Evolutionary conservation across 352 stramenopile species (phyloP).

Genomic region (Phytophthora tentaculata): DNA sequence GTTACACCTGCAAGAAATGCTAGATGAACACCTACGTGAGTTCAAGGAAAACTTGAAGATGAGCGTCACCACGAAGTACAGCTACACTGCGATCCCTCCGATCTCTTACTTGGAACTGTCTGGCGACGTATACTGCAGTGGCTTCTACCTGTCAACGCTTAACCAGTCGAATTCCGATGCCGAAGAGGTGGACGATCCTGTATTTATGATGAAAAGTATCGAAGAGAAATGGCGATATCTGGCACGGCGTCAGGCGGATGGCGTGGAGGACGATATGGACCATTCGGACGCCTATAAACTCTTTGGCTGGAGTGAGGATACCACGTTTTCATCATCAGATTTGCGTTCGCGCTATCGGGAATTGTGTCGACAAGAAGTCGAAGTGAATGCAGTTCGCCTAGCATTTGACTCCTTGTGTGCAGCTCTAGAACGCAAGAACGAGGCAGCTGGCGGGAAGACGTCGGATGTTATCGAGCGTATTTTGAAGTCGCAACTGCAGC

Average conservation of each 20-base stretch:
- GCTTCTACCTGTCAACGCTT: slow-evolving; percentile 77
- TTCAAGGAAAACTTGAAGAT: slow-evolving; percentile 67
- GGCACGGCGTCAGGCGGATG: slow-evolving; percentile 50
- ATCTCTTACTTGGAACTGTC: slow-evolving; percentile 78
- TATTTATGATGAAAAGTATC: slow-evolving; percentile 79
- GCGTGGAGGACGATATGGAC: slow-evolving; percentile 49
- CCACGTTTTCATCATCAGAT: slow-evolving; percentile 51
- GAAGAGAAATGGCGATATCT: slow-evolving; percentile 81
- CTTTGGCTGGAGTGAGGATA: slow-evolving; percentile 69
- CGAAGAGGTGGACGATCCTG: slow-evolving; percentile 75
- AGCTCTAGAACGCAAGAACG: slow-evolving; percentile 58
- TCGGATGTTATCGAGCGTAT: slow-evolving; percentile 77
- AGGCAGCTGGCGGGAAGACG: slow-evolving; percentile 54
- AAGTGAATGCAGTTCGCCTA: slow-evolving; percentile 54
- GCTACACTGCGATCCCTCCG: slow-evolving; percentile 68
- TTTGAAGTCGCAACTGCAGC: slow-evolving; percentile 63
- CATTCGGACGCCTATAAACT: slow-evolving; percentile 62
- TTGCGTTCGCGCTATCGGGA: slow-evolving; percentile 71
- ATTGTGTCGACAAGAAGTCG: slow-evolving; percentile 54
- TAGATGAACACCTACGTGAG: slow-evolving; percentile 74
- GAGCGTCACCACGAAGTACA: slow-evolving; percentile 62
- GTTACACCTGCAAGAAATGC: slow-evolving; percentile 71
- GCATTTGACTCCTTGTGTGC: slow-evolving; percentile 69
- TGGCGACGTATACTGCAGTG: slow-evolving; percentile 76
- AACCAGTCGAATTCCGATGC: slow-evolving; percentile 57